Conservation (phyloP, 2,329 filamentous ascomycete genomes). For the Venturia asperata region DNA sequence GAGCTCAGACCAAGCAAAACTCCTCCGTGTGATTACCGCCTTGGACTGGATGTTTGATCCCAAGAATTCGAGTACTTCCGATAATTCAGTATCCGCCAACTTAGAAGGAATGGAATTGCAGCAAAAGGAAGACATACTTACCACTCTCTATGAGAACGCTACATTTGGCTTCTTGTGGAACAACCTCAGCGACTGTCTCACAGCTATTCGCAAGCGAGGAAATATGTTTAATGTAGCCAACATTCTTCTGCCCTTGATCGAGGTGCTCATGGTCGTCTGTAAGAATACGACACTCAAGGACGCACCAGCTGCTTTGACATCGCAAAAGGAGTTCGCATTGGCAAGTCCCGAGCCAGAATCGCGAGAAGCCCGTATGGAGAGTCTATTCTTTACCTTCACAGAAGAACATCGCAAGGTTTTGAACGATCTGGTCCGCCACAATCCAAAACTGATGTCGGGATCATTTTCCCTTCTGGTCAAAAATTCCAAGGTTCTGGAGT, state of each 20-base stretch:
- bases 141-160: slow-evolving; percentile 80
- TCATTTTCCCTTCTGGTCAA: slow-evolving; percentile 94
- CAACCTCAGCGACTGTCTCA: slow-evolving; percentile 81
- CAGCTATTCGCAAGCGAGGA: slow-evolving; percentile 80
- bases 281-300: slow-evolving; percentile 88
- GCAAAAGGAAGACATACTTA: slow-evolving; percentile 77
- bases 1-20: slow-evolving; percentile 92
- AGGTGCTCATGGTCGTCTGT: slow-evolving; percentile 97
- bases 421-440: slow-evolving; percentile 94
- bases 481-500: slow-evolving; percentile 97
- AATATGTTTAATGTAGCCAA: slow-evolving; percentile 97
- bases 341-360: slow-evolving; percentile 72
- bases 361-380: slow-evolving; percentile 73
- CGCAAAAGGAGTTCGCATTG: slow-evolving; percentile 59
- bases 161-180: slow-evolving; percentile 89
- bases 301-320: slow-evolving; percentile 39
- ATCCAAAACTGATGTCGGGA: slow-evolving; percentile 96
- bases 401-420: slow-evolving; percentile 96
- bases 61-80: slow-evolving; percentile 51
- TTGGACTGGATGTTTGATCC: slow-evolving; percentile 92
- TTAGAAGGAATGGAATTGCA: slow-evolving; percentile 49
- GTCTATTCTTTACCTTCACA: slow-evolving; percentile 92
- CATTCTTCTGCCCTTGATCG: slow-evolving; percentile 87
- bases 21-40: slow-evolving; percentile 84
- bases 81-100: slow-evolving; percentile 35